Evolutionary conservation across 2,329 filamentous ascomycete species (phyloP).

Genomic region (Xenoacremonium recifei): DNA sequence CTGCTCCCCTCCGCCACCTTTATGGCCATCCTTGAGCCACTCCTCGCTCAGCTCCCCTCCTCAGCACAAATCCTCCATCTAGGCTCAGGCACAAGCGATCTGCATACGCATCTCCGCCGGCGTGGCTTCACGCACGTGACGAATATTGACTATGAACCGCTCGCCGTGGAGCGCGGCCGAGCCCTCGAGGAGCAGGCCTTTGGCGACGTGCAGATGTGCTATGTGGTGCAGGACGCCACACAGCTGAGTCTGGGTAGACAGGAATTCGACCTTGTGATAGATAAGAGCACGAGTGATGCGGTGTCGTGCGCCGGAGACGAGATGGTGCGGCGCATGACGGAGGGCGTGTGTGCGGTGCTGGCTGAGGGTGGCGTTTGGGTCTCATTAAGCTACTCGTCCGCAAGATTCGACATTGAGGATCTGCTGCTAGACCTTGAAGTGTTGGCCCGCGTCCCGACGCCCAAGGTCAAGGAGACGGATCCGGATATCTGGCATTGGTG

Average conservation of each 20-base stretch:
- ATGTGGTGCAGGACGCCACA: constrained; percentile 46
- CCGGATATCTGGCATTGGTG: constrained; percentile 47
- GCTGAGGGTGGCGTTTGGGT: constrained; percentile 42
- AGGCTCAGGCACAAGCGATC: constrained; percentile 49
- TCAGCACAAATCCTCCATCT: constrained; percentile 42
- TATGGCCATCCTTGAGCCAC: constrained; percentile 37
- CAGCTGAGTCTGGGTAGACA: constrained; percentile 24
- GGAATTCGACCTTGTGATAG: constrained; percentile 42
- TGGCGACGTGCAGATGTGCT: constrained; percentile 42
- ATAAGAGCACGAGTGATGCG: constrained; percentile 51
- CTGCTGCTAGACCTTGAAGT: constrained; percentile 43
- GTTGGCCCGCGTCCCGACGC: constrained; percentile 40
- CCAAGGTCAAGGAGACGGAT: constrained; percentile 39
- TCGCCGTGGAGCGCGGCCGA: constrained; percentile 43
- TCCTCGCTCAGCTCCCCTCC: constrained; percentile 28
- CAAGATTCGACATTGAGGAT: constrained; percentile 36
- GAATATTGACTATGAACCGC: constrained; percentile 50
- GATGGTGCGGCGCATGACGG: constrained; percentile 37
- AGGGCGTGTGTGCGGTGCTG: constrained; percentile 34
- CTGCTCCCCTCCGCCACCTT: constrained; percentile 42
- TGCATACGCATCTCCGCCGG: constrained; percentile 46
- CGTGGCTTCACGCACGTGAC: constrained; percentile 42
- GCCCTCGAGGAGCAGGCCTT: constrained; percentile 40
- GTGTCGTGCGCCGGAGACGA: constrained; percentile 44
- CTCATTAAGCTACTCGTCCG: constrained; percentile 46